phyloP scores from a whole-genome alignment of 768 basidiomycete species.

The Termitomyces sp. region DNA sequence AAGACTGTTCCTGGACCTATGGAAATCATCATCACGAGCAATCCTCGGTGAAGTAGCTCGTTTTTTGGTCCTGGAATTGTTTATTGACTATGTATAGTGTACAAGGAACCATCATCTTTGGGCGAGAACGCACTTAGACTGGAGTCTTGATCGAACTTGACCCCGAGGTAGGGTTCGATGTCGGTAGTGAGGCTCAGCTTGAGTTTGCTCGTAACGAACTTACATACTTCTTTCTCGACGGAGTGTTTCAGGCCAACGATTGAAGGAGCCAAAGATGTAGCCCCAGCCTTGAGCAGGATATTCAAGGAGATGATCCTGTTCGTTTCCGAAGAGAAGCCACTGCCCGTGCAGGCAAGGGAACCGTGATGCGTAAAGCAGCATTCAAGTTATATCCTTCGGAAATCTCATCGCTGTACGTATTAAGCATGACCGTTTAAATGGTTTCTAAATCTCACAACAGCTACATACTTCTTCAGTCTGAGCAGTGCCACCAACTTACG shows the following conservation, averaged over 20 bases:
- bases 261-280: constrained; percentile 36
- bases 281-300: constrained; percentile 36
- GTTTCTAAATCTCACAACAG: constrained; percentile 7
- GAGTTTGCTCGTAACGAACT: constrained; percentile 25
- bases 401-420: constrained; percentile 33
- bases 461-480: constrained; percentile 23
- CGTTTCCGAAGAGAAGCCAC: constrained; percentile 33
- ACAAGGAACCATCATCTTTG: constrained; percentile 32
- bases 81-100: background rate
- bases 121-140: constrained; percentile 24
- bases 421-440: background rate
- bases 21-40: constrained; percentile 18
- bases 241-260: constrained; percentile 29
- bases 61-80: background rate
- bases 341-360: constrained; percentile 43
- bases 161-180: constrained; percentile 16
- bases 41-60: constrained; percentile 11
- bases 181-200: constrained; percentile 9
- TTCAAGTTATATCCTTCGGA: constrained; percentile 34
- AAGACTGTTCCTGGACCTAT: constrained; percentile 33
- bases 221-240: constrained; percentile 20
- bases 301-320: constrained; percentile 52
- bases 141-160: constrained; percentile 22
- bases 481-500: constrained; percentile 22
- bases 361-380: constrained; percentile 36